These are phyloP conservation scores for Candolleomyces efflorescens DNA, from an alignment of 768 basidiomycete genomes.

Conservation along the genomic window DNA sequence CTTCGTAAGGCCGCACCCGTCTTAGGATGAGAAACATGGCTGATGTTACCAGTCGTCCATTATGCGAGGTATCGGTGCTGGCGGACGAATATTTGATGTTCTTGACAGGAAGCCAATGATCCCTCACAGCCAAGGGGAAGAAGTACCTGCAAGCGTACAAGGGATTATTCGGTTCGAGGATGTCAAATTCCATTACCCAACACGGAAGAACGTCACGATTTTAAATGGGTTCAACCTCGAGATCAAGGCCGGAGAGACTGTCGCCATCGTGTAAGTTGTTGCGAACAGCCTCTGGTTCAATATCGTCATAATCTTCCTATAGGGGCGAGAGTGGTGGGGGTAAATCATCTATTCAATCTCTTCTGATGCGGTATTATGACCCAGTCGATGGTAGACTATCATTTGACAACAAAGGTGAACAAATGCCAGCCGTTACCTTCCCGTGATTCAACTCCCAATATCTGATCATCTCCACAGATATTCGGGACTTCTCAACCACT, in stretches of 20 bases:
- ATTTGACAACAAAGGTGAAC: conserved; percentile 78
- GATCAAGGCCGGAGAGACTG: conserved; percentile 78
- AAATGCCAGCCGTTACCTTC: not conserved
- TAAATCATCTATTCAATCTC: conserved; percentile 87
- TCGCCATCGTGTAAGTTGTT: conserved; percentile 80
- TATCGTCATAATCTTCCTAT: conserved; percentile 1
- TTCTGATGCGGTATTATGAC: conserved; percentile 87
- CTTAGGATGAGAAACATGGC: not conserved
- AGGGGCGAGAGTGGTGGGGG: conserved; percentile 93
- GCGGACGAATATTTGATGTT: conserved; percentile 90
- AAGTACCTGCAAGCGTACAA: conserved; percentile 50
- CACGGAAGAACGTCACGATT: conserved; percentile 74
- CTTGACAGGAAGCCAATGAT: conserved; percentile 79
- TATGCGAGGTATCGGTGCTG: conserved; percentile 96
- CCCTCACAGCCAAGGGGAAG: conserved; percentile 55
- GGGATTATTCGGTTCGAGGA: conserved; percentile 79
- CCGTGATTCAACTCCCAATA: not conserved
- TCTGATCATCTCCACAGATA: conserved; percentile 47
- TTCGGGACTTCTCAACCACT: conserved; percentile 76
- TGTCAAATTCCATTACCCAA: conserved; percentile 88
- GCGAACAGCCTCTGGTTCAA: not conserved
- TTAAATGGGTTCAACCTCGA: conserved; percentile 81
- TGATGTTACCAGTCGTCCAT: conserved; percentile 65
- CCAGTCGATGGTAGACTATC: conserved; percentile 79
- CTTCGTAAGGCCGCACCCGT: conserved; percentile 34